Evolutionary conservation across 129 eudicot genomes (phyloP).

Genomic region (Chrysanthemum makinoi): DNA sequence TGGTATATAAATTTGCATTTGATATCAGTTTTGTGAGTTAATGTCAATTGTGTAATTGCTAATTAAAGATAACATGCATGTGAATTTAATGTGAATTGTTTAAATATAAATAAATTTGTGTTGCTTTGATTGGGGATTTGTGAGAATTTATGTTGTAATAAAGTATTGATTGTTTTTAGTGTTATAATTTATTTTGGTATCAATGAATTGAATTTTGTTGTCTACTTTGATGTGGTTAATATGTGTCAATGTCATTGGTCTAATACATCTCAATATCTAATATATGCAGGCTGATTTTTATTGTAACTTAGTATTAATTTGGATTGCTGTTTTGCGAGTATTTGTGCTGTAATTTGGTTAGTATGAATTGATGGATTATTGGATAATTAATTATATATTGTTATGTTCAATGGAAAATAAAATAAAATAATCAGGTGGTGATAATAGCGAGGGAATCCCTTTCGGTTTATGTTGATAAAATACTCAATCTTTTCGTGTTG

Average conservation of each 20-base stretch:
- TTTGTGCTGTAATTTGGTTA: background rate
- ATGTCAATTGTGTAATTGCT: no score
- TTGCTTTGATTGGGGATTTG: background rate
- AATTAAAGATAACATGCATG: no score
- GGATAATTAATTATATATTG: background rate
- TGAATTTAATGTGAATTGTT: background rate
- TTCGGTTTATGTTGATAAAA: no score
- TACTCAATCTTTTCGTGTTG: no score
- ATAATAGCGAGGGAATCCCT: no score
- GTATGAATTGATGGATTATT: background rate
- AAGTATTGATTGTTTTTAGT: background rate
- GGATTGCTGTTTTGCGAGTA: background rate
- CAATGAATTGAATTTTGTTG: background rate
- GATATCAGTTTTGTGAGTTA: no score
- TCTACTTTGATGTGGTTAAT: no score
- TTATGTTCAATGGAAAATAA: no score
- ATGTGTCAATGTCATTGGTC: no score
- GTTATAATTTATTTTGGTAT: no score
- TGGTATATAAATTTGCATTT: no score
- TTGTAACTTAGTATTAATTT: background rate
- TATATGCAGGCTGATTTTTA: background rate
- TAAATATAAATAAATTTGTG: background rate
- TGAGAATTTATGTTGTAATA: background rate
- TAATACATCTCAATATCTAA: background rate
- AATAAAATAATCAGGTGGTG: no score